Evolutionary conservation across 2,329 filamentous ascomycete genomes (phyloP), one percentile per base, ranked within the genome.

Genomic region (Huntiella moniliformis): DNA sequence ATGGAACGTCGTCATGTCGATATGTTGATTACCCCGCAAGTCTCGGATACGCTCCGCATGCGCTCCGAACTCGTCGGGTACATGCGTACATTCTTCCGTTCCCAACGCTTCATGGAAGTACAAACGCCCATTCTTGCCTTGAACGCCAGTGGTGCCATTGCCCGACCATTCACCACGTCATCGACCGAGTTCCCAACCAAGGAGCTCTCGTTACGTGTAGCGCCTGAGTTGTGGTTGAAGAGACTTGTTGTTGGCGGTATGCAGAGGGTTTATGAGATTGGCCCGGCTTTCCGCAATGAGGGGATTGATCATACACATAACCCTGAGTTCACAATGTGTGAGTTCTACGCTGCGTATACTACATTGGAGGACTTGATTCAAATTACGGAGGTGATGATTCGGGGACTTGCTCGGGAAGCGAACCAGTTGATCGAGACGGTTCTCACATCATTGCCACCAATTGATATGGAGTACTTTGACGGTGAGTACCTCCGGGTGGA

Each of bases 281-380:
- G 91, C 1, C 80, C 84, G 3, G 77, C 78, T 10, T 98, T 98
- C 61, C 76, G 91, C 38, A 98, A 98, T 58, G 91, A 98, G 64
- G 84, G 85, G 60, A 64, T 94, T 33, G 87, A 95, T 59, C 73
- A 73, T 28, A 94, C 85, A 0, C 91, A 98, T 59, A 98, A 98
- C 57, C 88, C 91, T 0, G 91, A 98, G 58, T 98, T 96, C 63
- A 91, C 83, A 38, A 96, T 84, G 50, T 96, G 88, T 66, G 91
- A 98, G 63, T 96, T 94, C 63, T 98, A 98, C 62, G 79, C 82
- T 51, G 79, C 87, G 2, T 92, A 87, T 56, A 77, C 80, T 50
- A 82, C 79, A 52, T 70, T 95, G 0, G 65, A 77, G 33, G 74
- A 82, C 37, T 65, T 96, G 43, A 86, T 93, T 56, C 58, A 61